These are phyloP conservation scores for Annulohypoxylon moriforme DNA, from an alignment of 495 filamentous ascomycete genomes.

Conservation along the genomic window DNA sequence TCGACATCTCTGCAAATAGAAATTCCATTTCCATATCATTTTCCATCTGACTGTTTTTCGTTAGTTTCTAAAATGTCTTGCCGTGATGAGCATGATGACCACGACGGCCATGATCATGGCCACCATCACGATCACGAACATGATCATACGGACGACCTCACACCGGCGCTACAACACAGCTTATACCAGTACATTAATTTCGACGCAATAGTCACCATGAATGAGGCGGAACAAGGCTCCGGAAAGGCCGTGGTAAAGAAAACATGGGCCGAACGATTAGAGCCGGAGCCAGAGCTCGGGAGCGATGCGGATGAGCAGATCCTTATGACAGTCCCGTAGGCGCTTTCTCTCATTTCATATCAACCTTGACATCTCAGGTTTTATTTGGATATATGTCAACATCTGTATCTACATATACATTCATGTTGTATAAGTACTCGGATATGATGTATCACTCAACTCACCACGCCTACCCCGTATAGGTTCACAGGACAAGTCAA, in stretches of 20 bases:
- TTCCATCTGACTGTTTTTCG: neutral
- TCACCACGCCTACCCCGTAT: neutral
- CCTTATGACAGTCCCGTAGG: slow-evolving; percentile 91
- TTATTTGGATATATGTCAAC: neutral
- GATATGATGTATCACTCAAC: slow-evolving; percentile 22
- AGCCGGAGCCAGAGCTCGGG: slow-evolving; percentile 75
- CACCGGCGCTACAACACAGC: slow-evolving; percentile 85
- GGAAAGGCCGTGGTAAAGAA: slow-evolving; percentile 86
- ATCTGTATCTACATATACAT: neutral
- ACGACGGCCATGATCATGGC: slow-evolving; percentile 47
- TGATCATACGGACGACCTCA: slow-evolving; percentile 90
- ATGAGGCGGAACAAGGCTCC: slow-evolving; percentile 75
- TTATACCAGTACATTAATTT: slow-evolving; percentile 94
- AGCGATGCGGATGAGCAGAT: slow-evolving; percentile 94
- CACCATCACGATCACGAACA: slow-evolving; percentile 59
- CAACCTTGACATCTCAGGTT: slow-evolving; percentile 3
- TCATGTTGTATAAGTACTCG: too few relatives aligned
- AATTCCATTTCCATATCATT: neutral
- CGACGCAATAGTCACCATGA: slow-evolving; percentile 83
- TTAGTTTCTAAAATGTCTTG: slow-evolving; percentile 56
- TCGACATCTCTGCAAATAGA: slow-evolving; percentile 1
- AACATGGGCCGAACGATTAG: slow-evolving; percentile 84
- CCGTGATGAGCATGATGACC: slow-evolving; percentile 57
- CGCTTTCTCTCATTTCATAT: slow-evolving; percentile 40
- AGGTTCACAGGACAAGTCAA: slow-evolving; percentile 96